Percentiles rank a stretch among this genome's conserved stretches.
Conservation (phyloP, 208 protist species). For the Polymyxa betae region DNA sequence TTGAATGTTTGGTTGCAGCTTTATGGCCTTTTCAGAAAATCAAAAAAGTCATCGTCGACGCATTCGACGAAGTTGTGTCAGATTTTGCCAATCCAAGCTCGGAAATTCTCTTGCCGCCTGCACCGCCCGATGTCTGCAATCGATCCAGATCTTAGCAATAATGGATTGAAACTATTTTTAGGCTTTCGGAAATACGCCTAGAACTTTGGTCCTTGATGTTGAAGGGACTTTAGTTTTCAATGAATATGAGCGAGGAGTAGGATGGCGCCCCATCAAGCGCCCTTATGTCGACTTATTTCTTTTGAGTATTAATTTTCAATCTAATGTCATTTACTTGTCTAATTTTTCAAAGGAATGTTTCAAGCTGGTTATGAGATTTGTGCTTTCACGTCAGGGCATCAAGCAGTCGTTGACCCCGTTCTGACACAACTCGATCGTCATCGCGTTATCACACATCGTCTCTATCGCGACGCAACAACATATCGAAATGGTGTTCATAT, state of each 20-base stretch:
- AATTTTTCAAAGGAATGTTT: conserved; percentile 20
- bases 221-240: conserved; percentile 59
- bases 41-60: neutral
- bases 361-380: conserved; percentile 34
- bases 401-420: conserved; percentile 51
- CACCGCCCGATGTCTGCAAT: neutral
- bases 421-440: conserved; percentile 57
- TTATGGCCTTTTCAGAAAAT: neutral
- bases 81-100: conserved; percentile 33
- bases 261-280: conserved; percentile 61
- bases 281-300: conserved; percentile 59
- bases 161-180: neutral
- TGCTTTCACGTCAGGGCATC: conserved; percentile 28
- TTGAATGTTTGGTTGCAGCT: too few relatives aligned
- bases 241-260: conserved; percentile 26
- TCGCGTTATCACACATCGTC: conserved; percentile 56
- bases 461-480: conserved; percentile 59
- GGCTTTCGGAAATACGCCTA: conserved; percentile 20
- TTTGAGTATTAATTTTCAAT: neutral
- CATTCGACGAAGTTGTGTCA: conserved; percentile 40
- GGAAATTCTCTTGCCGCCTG: conserved; percentile 16
- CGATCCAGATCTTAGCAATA: neutral
- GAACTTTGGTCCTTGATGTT: conserved; percentile 59
- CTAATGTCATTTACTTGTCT: conserved; percentile 57
- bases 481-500: conserved; percentile 53